A percentile compares a stretch with the other conserved stretches of the same genome.
These are phyloP conservation scores for Cyberlindnera subsufficiens DNA, from an alignment of 805 yeast genomes.

Conservation along the genomic window DNA sequence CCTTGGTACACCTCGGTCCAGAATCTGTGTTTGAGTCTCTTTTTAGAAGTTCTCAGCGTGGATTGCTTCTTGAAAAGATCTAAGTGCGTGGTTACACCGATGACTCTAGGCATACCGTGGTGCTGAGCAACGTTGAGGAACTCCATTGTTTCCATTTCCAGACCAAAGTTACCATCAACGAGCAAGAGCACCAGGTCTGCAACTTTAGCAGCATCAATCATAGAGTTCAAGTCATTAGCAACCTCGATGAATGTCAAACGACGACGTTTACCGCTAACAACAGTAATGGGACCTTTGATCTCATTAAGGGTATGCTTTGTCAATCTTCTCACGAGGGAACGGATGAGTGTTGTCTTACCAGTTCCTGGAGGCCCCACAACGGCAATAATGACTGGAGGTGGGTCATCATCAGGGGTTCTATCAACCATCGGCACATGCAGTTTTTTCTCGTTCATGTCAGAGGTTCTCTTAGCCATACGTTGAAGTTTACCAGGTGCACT, in stretches of 20 bases:
- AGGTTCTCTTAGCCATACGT: constrained; percentile 75
- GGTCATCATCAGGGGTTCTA: constrained; percentile 94
- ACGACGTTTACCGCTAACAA: constrained; percentile 91
- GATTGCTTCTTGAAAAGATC: constrained; percentile 89
- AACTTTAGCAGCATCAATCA: constrained; percentile 93
- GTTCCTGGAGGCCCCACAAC: constrained; percentile 99
- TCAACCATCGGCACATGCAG: constrained; percentile 97
- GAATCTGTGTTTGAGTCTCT: constrained; percentile 85
- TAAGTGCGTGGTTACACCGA: constrained; percentile 93
- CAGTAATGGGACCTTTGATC: constrained; percentile 93
- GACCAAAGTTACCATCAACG: constrained; percentile 96
- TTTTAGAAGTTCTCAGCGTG: constrained; percentile 86
- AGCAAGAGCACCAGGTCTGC: constrained; percentile 87
- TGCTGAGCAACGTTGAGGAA: constrained; percentile 93
- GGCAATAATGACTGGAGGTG: constrained; percentile 94
- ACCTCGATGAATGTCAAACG: constrained; percentile 92
- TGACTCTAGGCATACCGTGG: constrained; percentile 97
- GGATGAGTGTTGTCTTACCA: constrained; percentile 90
- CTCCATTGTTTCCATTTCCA: constrained; percentile 99
- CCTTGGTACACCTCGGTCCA: constrained; percentile 99
- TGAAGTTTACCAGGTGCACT: constrained; percentile 83
- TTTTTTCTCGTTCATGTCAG: constrained; percentile 74
- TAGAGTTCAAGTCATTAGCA: constrained; percentile 84
- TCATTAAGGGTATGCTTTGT: constrained; percentile 84
- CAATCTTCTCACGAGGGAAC: constrained; percentile 80